Evolutionary conservation across 2,329 filamentous ascomycete genomes (phyloP).

Genomic region (Mariannaea sp.): DNA sequence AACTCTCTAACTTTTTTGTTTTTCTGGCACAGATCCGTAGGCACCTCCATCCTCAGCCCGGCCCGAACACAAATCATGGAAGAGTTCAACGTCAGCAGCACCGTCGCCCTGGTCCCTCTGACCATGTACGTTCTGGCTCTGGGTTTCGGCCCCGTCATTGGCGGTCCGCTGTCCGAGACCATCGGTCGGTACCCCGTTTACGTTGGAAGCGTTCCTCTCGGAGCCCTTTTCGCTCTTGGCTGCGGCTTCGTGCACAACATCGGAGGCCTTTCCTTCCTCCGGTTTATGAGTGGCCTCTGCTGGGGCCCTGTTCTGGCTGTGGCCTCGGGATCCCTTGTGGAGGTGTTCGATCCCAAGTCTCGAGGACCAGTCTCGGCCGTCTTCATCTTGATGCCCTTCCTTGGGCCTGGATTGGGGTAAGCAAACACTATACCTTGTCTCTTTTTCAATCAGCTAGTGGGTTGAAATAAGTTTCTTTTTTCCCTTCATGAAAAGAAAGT

Average conservation of each 20-base stretch:
- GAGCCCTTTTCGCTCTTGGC: conserved; percentile 61
- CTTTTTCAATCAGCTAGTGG: no score
- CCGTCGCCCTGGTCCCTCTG: conserved; percentile 61
- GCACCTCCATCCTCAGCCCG: conserved; percentile 59
- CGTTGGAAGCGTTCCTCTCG: conserved; percentile 50
- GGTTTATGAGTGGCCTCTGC: conserved; percentile 61
- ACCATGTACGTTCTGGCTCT: conserved; percentile 65
- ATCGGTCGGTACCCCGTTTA: conserved; percentile 61
- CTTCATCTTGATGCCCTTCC: conserved; percentile 57
- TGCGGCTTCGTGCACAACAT: conserved; percentile 57
- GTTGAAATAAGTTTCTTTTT: no score
- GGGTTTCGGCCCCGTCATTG: conserved; percentile 62
- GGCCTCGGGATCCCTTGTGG: conserved; percentile 54
- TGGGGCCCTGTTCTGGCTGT: conserved; percentile 55
- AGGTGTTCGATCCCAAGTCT: conserved; percentile 51
- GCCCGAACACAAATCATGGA: conserved; percentile 47
- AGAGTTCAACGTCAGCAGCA: conserved; percentile 59
- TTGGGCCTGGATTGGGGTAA: conserved; percentile 58
- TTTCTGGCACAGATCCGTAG: conserved; percentile 50
- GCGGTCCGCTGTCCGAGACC: conserved; percentile 63
- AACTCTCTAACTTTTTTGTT: no score
- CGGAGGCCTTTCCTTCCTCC: conserved; percentile 54
- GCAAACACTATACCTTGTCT: no score
- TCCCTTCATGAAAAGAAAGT: no score
- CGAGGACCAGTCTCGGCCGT: conserved; percentile 50